Evolutionary conservation across 441 rosid species (phyloP).

Genomic region (Erysimum cheiri): DNA sequence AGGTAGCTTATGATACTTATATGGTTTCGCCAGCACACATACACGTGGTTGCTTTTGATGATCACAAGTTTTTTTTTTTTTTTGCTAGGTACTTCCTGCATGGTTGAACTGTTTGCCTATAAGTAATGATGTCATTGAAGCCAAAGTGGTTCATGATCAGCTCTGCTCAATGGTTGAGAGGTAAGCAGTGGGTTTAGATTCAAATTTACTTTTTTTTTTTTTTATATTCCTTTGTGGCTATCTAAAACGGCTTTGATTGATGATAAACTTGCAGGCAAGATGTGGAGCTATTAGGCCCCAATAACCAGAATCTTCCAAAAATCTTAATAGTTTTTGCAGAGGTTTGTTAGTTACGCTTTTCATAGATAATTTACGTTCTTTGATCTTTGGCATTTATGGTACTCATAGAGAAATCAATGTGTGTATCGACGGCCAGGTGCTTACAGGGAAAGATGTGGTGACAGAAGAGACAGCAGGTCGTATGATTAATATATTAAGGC

Average conservation of each 20-base stretch:
- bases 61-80: not conserved
- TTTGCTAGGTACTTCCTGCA: slow-evolving; percentile 85
- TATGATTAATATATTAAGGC: slow-evolving; percentile 80
- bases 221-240: slow-evolving; percentile 5
- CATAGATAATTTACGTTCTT: not conserved
- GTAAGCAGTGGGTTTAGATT: slow-evolving; percentile 43
- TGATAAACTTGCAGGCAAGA: slow-evolving; percentile 73
- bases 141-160: slow-evolving; percentile 96
- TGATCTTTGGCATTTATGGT: not conserved
- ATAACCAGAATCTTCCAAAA: slow-evolving; percentile 87
- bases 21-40: not conserved
- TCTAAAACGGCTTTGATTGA: slow-evolving; percentile 15
- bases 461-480: slow-evolving; percentile 81
- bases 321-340: slow-evolving; percentile 90
- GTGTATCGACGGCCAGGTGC: slow-evolving; percentile 51
- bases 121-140: slow-evolving; percentile 93
- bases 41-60: slow-evolving; percentile 15
- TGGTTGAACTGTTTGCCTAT: slow-evolving; percentile 98
- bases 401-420: slow-evolving; percentile 11
- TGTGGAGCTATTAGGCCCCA: slow-evolving; percentile 82
- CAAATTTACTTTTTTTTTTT: not conserved
- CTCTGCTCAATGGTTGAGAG: slow-evolving; percentile 98
- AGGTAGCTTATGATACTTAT: slow-evolving; percentile 52
- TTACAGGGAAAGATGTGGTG: slow-evolving; percentile 84
- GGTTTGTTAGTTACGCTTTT: slow-evolving; percentile 53